Conservation (phyloP, 2,329 filamentous ascomycete genomes). For the Trichoderma hamatum region DNA sequence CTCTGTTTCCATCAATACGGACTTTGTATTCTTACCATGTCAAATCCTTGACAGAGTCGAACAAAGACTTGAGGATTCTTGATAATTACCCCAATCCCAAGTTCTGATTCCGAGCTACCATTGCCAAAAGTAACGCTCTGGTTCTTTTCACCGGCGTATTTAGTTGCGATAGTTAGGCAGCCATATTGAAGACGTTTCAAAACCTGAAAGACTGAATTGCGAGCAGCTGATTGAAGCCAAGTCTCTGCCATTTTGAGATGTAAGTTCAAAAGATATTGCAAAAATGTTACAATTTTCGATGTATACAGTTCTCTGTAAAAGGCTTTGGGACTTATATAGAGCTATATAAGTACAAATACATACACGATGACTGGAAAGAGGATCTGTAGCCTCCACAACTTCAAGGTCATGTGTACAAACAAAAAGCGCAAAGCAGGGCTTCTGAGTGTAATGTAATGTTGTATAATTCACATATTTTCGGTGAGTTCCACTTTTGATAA, state of each 20-base stretch:
- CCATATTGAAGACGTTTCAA: slow-evolving; percentile 25
- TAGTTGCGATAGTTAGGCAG: slow-evolving; percentile 5
- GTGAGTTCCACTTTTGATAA: not conserved
- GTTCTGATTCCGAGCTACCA: not conserved
- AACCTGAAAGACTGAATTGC: slow-evolving; percentile 14
- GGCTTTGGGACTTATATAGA: not conserved
- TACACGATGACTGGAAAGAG: not conserved
- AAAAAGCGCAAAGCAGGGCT: not conserved
- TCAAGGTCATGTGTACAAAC: not conserved
- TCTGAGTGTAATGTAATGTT: not conserved
- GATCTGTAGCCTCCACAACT: not conserved
- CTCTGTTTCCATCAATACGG: not conserved
- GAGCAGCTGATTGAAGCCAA: slow-evolving; percentile 27
- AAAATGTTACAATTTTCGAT: not conserved
- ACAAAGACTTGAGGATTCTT: slow-evolving; percentile 25
- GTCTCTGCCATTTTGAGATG: slow-evolving; percentile 20
- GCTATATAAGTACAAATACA: not conserved
- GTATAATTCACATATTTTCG: not conserved
- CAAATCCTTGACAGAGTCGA: slow-evolving; percentile 24
- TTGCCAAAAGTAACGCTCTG: slow-evolving; percentile 13
- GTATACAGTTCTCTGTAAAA: not conserved
- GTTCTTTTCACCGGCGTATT: not conserved
- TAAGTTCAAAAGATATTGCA: not conserved
- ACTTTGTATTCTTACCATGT: slow-evolving; percentile 19
- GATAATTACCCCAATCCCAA: slow-evolving; percentile 6